Base-by-base conservation (phyloP, 805 yeast genomes). In the Candida methanosorbosa region DNA sequence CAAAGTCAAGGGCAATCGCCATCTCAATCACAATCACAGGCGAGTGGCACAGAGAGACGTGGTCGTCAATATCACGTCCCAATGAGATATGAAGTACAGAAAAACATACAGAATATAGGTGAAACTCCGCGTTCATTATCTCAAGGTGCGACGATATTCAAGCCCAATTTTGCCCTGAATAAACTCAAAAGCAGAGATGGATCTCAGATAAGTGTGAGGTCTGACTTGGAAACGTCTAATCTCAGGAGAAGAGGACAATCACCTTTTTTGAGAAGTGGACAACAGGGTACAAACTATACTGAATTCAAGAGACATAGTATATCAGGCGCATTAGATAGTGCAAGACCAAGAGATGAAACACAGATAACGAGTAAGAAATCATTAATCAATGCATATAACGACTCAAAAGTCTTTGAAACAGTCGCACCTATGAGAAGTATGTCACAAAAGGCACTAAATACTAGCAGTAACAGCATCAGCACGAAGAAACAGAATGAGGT, bases 1-100 rank as follows among this genome's bases (percentile, higher is more conserved):
- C n/a, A n/a, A n/a, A n/a, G n/a, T n/a, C n/a, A n/a, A n/a, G n/a
- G n/a, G n/a, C n/a, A n/a, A n/a, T n/a, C n/a, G n/a, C n/a, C n/a
- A n/a, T n/a, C n/a, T n/a, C n/a, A n/a, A n/a, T 27, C 9, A 27
- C 23, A 17, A 14, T 17, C 16, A 19, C n/a, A 21, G 9, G 18
- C 8, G 12, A 15, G 6, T 9, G 18, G 8, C n/a, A 12, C 29
- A 13, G 54, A 50, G 32, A 39, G 36, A 18, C 38, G 61, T 12
- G 59, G 61, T 5, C 29, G 61, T 15, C 55, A 48, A 25, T 44
- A 39, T 32, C 56, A 53, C 28, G 35, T 49, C 2, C 52, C 54
- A 5, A 43, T 48, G 36, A 40, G 61, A 25, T 54, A 53, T 31
- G 57, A 54, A 30, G 49, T 44, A 20, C 49, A 45, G 30, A 49